Evolutionary conservation across 192 early-diverging fungal genomes (phyloP), one percentile per base, ranked within the genome.

Genomic region (Neocallimastix lanati): DNA sequence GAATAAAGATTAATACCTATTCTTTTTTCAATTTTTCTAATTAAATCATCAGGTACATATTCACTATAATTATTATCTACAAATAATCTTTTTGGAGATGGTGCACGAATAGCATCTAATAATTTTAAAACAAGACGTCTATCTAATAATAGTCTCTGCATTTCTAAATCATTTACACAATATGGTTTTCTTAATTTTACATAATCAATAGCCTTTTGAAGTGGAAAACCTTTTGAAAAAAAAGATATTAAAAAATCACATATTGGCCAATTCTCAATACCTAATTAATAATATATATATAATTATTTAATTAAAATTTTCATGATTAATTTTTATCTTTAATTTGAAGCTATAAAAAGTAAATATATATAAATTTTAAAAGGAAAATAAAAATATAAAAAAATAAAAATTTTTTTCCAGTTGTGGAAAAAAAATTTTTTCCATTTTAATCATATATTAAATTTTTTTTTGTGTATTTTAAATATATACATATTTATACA

Each of bases 201-300:
- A 81, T 99, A 99, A 78, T 92, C 85, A 76, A 96, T 93, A 0
- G 97, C 96, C 86, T 99, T 99, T 35, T 92, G 88, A 21, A 99
- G 85, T 12, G 97, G 97, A 81, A 99, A 99, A 13, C 94, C 96
- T 27, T 82, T 83, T 13, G 96, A 97, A 85, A 97, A 99, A 86
- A 99, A 99, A 18, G 94, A 94, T 29, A 99, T 95, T 78, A 99
- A 89, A 83, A 97, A 96, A 85, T 99, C 95, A 86, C 96, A 97
- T 1, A 86, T 84, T 12, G 97, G 97, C 97, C 97, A 97, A 79
- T 91, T 88, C 40, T 92, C 90, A 13, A 96, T 89, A 77, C 88
- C 93, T 93, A 78, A n/a, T 14, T 40, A 76, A 33, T 33, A 33
- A 33, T 33, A 33, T 6, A 33, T 33, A 6, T 33, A 33, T 33